Evolutionary conservation across 768 basidiomycete species (phyloP), one percentile per base, ranked within the genome.

Genomic region (Tephrocybe sp.): DNA sequence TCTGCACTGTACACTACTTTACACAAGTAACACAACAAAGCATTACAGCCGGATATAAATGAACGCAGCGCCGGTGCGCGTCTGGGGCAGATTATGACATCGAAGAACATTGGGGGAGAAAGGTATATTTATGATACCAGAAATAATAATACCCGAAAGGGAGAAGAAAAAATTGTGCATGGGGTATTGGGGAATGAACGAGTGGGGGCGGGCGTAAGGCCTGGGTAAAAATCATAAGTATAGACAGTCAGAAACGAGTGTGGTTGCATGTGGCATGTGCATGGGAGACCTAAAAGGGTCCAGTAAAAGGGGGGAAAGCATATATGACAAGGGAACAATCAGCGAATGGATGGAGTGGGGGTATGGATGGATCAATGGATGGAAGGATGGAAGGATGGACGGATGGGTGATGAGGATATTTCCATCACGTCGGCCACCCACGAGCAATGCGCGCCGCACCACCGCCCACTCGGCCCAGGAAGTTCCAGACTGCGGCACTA

Each of bases 401-500:
- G 26, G 28, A 37, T 23, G 8, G 45, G 23, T 32, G 28, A 2
- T 23, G 34, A 32, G 3, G 7, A 36, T 36, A 15, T 7, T 4
- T n/a, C 14, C 14, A 53, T 66, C 71, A 89, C 49, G 87, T 88
- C 41, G 88, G 89, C 85, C 86, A 90, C 11, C 89, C 89, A 41
- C 86, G 76, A 10, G 83, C 86, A 28, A 86, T 82, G 58, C 89
- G 73, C 24, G 85, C 89, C 24, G 88, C 89, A 9, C 86, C 88
- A 40, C 85, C 85, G 4, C 85, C 84, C 9, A 92, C 79, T 12
- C 86, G 72, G 11, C 86, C 87, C 46, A 92, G 60, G 57, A 90
- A 75, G 53, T 71, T 79, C 87, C 87, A 90, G 39, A 90, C 74
- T 10, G 79, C 78, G 17, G 77, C 73, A 1, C 84, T 80, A 28